Evolutionary conservation across 1,284 basidiomycete genomes (phyloP), one percentile per base, ranked within the genome.

Genomic region (Stereum hirsutum): DNA sequence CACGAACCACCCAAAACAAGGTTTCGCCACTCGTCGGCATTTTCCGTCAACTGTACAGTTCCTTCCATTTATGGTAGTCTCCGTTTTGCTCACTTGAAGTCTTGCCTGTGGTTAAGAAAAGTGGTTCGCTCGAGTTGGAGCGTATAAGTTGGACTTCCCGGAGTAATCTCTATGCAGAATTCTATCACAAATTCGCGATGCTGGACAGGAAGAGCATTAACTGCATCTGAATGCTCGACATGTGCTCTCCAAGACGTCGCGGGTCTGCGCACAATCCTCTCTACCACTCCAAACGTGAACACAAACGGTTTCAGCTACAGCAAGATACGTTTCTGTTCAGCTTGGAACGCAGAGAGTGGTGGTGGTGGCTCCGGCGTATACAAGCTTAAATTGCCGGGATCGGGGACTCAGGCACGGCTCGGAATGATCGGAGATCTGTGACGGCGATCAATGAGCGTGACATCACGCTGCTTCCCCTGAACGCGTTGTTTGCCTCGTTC

Each of bases 31-130:
- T 1, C n/a, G 32, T 25, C 32, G 44, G 31, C 19, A 23, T 34
- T 15, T 40, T 14, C 44, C 39, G 39, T 7, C 20, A 45, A 25
- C 44, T 45, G 39, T 45, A 45, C 26, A 45, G 44, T 40, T 20
- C 12, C 25, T 45, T 33, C 44, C 39, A 23, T 34, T 32, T 33
- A 23, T 33, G 19, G 10, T 8, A 14, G 11, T n/a, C 31, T 28
- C 11, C 5, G 11, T 15, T 15, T 28, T 23, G 15, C 20, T 12
- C 17, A 26, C 11, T 20, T 21, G 12, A 38, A 17, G 12, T 17
- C 24, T 21, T 21, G 24, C 20, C 19, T 38, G 15, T n/a, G n/a
- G n/a, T n/a, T n/a, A n/a, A n/a, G n/a, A n/a, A 23, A 38, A 8
- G 36, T 14, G 15, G 25, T n/a, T 30, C 28, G n/a, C n/a, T 30